Evolutionary conservation across 805 yeast species (phyloP).

Genomic region (Lipomyces sp.): DNA sequence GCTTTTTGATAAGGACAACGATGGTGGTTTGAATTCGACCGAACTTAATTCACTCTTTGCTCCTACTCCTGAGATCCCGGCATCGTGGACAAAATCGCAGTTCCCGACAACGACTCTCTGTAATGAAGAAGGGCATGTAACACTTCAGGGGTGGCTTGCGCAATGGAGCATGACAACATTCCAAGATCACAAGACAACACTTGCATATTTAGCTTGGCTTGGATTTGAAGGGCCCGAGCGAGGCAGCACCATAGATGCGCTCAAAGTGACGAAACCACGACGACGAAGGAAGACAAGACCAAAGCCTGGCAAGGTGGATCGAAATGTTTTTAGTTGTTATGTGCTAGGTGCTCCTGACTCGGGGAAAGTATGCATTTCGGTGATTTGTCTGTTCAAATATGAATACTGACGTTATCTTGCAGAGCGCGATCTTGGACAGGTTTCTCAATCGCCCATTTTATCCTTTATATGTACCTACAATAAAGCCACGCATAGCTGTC

Average conservation of each 20-base stretch:
- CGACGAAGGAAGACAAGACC: slow-evolving; percentile 63
- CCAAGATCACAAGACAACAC: slow-evolving; percentile 78
- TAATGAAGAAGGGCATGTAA: slow-evolving; percentile 85
- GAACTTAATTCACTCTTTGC: slow-evolving; percentile 74
- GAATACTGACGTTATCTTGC: neutral
- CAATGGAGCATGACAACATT: slow-evolving; percentile 98
- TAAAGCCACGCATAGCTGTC: slow-evolving; percentile 79
- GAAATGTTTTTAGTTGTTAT: slow-evolving; percentile 91
- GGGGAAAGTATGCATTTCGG: slow-evolving; percentile 60
- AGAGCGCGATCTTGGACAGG: slow-evolving; percentile 75
- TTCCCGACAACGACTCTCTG: slow-evolving; percentile 90
- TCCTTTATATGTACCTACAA: slow-evolving; percentile 77
- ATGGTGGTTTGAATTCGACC: slow-evolving; percentile 83
- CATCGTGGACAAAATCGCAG: slow-evolving; percentile 78
- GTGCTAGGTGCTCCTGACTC: slow-evolving; percentile 82
- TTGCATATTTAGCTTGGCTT: slow-evolving; percentile 85
- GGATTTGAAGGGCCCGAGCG: slow-evolving; percentile 66
- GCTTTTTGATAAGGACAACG: slow-evolving; percentile 90
- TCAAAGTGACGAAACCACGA: slow-evolving; percentile 83
- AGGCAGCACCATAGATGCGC: slow-evolving; percentile 52
- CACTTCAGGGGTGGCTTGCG: slow-evolving; percentile 98
- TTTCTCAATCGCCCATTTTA: slow-evolving; percentile 76
- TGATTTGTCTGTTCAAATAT: neutral
- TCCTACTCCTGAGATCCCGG: slow-evolving; percentile 94
- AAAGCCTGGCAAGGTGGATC: slow-evolving; percentile 68